Conservation (phyloP, 1,139 yeast species). For the Kluyveromyces sp. region DNA sequence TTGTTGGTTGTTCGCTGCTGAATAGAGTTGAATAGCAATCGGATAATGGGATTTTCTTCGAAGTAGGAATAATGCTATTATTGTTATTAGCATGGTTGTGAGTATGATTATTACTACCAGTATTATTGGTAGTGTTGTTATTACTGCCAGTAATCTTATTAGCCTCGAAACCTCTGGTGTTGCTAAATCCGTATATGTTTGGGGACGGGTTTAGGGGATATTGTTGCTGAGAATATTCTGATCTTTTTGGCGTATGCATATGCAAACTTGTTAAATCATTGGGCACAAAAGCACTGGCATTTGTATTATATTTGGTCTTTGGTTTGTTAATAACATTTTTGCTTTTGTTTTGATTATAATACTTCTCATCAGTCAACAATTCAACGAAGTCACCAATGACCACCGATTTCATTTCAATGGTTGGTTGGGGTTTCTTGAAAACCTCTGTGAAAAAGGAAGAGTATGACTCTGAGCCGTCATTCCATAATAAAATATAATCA, state of each 20-base stretch:
- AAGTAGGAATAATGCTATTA: too few relatives aligned
- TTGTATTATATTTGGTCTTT: conserved; percentile 7
- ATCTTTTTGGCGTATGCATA: conserved; percentile 1
- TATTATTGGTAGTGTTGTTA: too few relatives aligned
- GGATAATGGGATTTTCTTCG: background rate
- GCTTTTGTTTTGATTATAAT: background rate
- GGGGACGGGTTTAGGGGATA: conserved; percentile 1
- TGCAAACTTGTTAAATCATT: background rate
- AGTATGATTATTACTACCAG: too few relatives aligned
- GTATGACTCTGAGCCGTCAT: conserved; percentile 27
- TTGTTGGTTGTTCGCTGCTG: background rate
- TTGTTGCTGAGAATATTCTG: background rate
- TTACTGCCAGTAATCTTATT: background rate
- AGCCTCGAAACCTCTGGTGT: too few relatives aligned
- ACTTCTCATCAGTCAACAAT: background rate
- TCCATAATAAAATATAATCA: conserved; percentile 28
- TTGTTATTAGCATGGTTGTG: too few relatives aligned
- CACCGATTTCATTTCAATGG: conserved; percentile 7
- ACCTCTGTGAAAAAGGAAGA: conserved; percentile 15
- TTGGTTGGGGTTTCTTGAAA: conserved; percentile 16
- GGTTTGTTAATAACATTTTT: background rate
- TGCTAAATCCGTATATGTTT: background rate
- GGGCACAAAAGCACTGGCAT: conserved; percentile 11
- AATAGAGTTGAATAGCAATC: background rate
- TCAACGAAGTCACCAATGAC: conserved; percentile 10